These are phyloP conservation scores for Arachis stenosperma DNA, from an alignment of 306 rosid genomes.

Conservation along the genomic window DNA sequence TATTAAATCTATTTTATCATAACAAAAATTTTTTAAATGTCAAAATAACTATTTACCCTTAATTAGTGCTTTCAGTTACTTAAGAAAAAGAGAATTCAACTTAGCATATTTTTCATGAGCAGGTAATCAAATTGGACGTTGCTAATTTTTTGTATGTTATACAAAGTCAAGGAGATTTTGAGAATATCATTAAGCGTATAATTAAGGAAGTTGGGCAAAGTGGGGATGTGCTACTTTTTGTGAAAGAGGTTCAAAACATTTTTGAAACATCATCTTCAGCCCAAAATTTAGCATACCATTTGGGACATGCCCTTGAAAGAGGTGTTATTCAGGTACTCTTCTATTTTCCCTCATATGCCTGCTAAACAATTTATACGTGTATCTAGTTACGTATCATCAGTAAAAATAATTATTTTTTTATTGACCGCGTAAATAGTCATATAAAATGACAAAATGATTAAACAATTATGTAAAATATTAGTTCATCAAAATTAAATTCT, in stretches of 20 bases:
- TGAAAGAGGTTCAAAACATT: slow-evolving; percentile 49
- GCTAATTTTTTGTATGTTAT: slow-evolving; percentile 62
- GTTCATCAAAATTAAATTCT: no score
- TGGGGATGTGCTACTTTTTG: slow-evolving; percentile 66
- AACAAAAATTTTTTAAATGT: no score
- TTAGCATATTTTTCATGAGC: background rate
- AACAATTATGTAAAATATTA: no score
- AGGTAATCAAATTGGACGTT: slow-evolving; percentile 70
- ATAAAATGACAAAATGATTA: no score
- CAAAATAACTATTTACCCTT: no score
- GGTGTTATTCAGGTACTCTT: slow-evolving; percentile 11
- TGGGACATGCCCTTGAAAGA: slow-evolving; percentile 17
- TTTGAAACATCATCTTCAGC: background rate
- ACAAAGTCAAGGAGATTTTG: slow-evolving; percentile 63
- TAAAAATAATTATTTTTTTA: no score
- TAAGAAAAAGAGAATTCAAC: background rate
- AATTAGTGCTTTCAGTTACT: background rate
- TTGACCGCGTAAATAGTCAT: no score
- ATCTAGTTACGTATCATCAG: no score
- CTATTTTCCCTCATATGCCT: background rate
- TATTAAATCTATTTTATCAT: no score
- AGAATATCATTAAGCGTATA: slow-evolving; percentile 60
- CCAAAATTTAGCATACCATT: background rate
- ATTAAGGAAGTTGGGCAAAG: slow-evolving; percentile 71
- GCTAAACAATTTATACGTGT: no score